Evolutionary conservation across 495 filamentous ascomycete genomes (phyloP), one percentile per base, ranked within the genome.

Genomic region (Rhypophila decipiens): DNA sequence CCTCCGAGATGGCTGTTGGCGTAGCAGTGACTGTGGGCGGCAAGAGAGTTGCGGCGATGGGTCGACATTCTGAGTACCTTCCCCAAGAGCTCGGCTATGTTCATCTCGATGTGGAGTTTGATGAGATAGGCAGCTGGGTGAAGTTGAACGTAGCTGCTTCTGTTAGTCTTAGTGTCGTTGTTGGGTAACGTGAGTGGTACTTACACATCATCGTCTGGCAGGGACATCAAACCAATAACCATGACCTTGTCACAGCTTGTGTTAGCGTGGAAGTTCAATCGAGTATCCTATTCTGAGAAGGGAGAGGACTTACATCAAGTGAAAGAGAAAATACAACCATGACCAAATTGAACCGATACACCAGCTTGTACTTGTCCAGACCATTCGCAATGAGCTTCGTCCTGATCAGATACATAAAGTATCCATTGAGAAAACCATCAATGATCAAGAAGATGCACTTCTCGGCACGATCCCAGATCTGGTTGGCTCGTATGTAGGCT

Each of bases 61-160:
- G 13, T 33, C 2, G 53, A 58, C 33, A 39, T 49, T 21, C 51
- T 63, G 48, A 66, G 49, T 20, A 62, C 51, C 39, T 66, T 67
- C 24, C 51, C 60, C 43, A 78, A 66, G 22, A 78, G 65, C 13
- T 69, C 63, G n/a, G 75, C 71, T 61, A 77, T 71, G 47, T 69
- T 71, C 64, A 78, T 71, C 44, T 77, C 75, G 57, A 78, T 74
- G 57, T 74, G 63, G 17, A 77, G 64, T 42, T 78, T 78, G 41
- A 70, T 53, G 35, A 72, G 67, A 49, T 71, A 77, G 10, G 65
- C 60, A n/a, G 77, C 55, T 1, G 74, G 71, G 37, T 76, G 74
- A 50, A 73, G 70, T 61, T 76, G 72, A 44, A 76, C 58, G 57
- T 76, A 78, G n/a, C 66, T 65, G 37, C 5, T 15, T 34, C 20